phyloP scores from a whole-genome alignment of 768 basidiomycete species.

The Phylloporus sp. region DNA sequence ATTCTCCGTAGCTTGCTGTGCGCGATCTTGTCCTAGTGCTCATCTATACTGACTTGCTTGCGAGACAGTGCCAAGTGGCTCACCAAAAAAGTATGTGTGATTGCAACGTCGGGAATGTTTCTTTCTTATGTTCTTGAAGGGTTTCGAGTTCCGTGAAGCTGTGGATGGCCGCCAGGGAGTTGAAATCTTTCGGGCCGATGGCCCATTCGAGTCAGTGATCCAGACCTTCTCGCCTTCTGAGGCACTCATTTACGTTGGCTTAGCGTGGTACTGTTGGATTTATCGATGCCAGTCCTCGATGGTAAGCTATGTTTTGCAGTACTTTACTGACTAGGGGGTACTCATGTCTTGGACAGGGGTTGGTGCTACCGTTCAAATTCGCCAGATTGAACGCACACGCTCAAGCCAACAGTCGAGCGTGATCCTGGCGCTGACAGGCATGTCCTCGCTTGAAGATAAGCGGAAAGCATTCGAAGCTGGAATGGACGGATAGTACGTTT shows the following conservation, averaged over 20 bases:
- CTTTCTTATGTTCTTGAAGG: constrained; percentile 36
- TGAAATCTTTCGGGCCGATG: constrained; percentile 61
- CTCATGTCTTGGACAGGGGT: constrained; percentile 47
- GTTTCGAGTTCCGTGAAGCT: constrained; percentile 74
- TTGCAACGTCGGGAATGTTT: background rate
- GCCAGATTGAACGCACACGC: constrained; percentile 58
- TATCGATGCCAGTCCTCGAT: constrained; percentile 93
- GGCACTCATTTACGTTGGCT: constrained; percentile 2
- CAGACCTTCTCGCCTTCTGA: background rate
- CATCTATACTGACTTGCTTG: constrained; percentile 8
- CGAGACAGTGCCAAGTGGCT: constrained; percentile 58
- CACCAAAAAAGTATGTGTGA: constrained; percentile 43
- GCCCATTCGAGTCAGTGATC: constrained; percentile 83
- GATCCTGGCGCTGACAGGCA: constrained; percentile 88
- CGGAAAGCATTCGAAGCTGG: constrained; percentile 87
- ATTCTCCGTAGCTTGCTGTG: constrained; percentile 82
- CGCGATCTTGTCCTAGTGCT: constrained; percentile 28
- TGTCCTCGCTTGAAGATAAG: constrained; percentile 93
- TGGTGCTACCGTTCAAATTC: constrained; percentile 80
- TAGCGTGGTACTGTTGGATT: constrained; percentile 82
- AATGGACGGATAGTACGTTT: constrained; percentile 89
- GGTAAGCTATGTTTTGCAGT: constrained; percentile 40
- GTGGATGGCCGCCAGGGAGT: constrained; percentile 86
- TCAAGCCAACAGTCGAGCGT: constrained; percentile 36
- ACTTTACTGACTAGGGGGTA: background rate